Conservation (phyloP, 139 green algal genomes). For the Pseudopediastrum boryanum region DNA sequence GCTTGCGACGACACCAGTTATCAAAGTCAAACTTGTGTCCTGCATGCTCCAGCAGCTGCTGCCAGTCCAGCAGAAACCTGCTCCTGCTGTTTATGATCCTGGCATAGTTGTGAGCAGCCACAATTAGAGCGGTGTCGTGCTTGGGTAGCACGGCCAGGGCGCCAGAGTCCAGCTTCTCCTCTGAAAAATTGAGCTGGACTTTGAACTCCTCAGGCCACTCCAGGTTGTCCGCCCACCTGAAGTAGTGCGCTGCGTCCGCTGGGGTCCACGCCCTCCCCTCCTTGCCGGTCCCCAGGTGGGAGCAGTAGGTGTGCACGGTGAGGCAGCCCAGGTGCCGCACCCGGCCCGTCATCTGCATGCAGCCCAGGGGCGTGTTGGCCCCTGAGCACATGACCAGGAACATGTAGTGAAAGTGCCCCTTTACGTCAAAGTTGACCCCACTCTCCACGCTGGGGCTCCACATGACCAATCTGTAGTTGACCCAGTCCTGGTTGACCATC, state of each 20-base stretch:
- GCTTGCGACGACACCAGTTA: background rate
- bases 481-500: background rate
- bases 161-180: background rate
- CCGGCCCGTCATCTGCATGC: background rate
- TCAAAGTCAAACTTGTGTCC: background rate
- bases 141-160: background rate
- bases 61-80: background rate
- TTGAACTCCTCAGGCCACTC: background rate
- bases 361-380: background rate
- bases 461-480: background rate
- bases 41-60: conserved; percentile 1
- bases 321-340: background rate
- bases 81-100: conserved; percentile 12
- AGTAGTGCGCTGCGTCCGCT: background rate
- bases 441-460: background rate
- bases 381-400: background rate
- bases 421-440: conserved; percentile 8
- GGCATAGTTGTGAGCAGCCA: conserved; percentile 8
- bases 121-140: background rate
- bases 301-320: background rate
- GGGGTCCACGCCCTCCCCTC: background rate
- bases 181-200: background rate
- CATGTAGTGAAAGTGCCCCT: background rate
- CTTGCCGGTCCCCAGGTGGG: background rate
- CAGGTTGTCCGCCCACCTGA: background rate